Conservation (phyloP, 768 basidiomycete species). For the Mycena floridula region DNA sequence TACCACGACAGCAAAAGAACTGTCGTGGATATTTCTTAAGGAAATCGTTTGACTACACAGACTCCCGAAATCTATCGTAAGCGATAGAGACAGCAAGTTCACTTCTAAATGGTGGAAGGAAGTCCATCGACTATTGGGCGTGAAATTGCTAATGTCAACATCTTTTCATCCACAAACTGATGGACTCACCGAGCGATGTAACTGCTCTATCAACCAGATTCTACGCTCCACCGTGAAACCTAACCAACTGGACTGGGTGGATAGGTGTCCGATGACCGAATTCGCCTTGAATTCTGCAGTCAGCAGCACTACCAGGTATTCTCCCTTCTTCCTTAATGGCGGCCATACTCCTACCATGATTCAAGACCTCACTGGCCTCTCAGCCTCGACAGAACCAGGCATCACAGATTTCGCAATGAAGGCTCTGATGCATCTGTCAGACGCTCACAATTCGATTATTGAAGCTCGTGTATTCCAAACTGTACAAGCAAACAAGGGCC, state of each 20-base stretch:
- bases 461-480: constrained; percentile 10
- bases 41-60: neutral
- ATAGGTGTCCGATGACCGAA: neutral
- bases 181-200: constrained; percentile 12
- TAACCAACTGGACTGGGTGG: constrained; percentile 1
- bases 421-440: constrained; percentile 7
- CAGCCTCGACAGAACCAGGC: constrained; percentile 4
- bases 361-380: neutral
- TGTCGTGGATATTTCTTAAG: neutral
- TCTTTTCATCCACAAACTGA: neutral
- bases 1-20: neutral
- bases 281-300: neutral
- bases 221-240: constrained; percentile 2
- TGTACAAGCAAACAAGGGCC: constrained; percentile 12
- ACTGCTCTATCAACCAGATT: constrained; percentile 11
- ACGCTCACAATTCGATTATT: constrained; percentile 15
- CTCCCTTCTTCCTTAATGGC: neutral
- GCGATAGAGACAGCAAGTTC: neutral
- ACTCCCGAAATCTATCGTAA: neutral
- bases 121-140: constrained; percentile 11
- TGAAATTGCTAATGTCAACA: constrained; percentile 9
- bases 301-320: neutral
- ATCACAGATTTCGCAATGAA: constrained; percentile 12
- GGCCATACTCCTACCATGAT: neutral
- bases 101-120: constrained; percentile 16